These are phyloP conservation scores for Chloranthus sessilifolius DNA, from an alignment of 164 flowering plant species.

Conservation along the genomic window DNA sequence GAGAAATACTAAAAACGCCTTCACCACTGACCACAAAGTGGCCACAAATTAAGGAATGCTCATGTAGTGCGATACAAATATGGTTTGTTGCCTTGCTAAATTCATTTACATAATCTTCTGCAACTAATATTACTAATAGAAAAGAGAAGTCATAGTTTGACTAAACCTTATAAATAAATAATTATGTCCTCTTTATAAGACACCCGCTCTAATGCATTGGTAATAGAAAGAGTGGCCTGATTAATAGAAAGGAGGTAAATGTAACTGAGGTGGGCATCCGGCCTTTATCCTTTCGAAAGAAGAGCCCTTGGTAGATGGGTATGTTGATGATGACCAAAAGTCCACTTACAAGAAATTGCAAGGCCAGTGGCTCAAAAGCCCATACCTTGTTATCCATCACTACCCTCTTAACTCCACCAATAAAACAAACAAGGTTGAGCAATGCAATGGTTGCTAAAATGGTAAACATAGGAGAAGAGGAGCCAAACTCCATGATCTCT, in stretches of 20 bases:
- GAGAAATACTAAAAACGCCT: too few relatives aligned
- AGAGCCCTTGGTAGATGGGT: conserved; percentile 55
- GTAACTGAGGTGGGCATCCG: conserved; percentile 45
- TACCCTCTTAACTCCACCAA: conserved; percentile 23
- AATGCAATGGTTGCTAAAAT: conserved; percentile 50
- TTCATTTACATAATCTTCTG: not conserved
- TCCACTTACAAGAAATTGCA: conserved; percentile 47
- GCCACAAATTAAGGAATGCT: too few relatives aligned
- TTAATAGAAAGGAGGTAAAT: conserved; percentile 30
- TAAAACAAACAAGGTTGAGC: conserved; percentile 45
- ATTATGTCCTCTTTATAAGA: not conserved
- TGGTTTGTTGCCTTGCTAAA: too few relatives aligned
- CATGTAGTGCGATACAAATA: too few relatives aligned
- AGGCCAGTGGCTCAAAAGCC: conserved; percentile 13
- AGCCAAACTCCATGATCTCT: conserved; percentile 73
- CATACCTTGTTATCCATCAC: not conserved
- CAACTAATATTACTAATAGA: not conserved
- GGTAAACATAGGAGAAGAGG: conserved; percentile 46
- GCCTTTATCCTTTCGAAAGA: conserved; percentile 63
- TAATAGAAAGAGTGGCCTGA: conserved; percentile 25
- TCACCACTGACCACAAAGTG: too few relatives aligned
- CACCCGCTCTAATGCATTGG: conserved; percentile 4
- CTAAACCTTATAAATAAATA: not conserved
- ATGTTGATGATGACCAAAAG: conserved; percentile 41
- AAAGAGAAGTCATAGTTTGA: not conserved